Evolutionary conservation across 805 yeast species (phyloP), one percentile per base, ranked within the genome.

Genomic region (Maudiozyma barnettii): DNA sequence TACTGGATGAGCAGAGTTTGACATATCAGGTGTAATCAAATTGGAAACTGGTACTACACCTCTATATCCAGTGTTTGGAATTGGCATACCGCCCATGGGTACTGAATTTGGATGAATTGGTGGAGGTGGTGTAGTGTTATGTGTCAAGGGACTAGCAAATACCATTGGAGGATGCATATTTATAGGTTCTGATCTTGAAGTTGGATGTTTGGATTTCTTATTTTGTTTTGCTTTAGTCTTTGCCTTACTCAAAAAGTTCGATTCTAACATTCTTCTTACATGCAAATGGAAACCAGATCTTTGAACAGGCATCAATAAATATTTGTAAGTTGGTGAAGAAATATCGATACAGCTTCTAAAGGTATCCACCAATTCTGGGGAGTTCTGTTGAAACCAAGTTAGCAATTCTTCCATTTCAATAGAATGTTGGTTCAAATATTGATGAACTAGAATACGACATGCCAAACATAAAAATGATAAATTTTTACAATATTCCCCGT

Each of bases 361-460:
- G 5, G 51, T 37, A 9, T 49, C 53, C 1, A 46, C 48, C 8
- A 57, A 41, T 26, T 56, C 54, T 7, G 95, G 95, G 1, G 93
- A 87, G 50, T 84, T 70, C 58, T 79, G 81, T 46, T 73, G 70
- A 58, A 84, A 78, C 54, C 82, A 75, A 51, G 81, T 79, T 49
- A 71, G 65, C 39, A 88, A 68, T 60, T 84, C 90, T 14, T 67
- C 72, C 2, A 76, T 67, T 1, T 88, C 83, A 47, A 79, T 40
- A 9, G 47, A 46, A n/a, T 48, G 44, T 6, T 48, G 44, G 5
- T 45, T 46, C 41, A 52, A 46, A 38, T 44, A 57, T 4, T 50
- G 45, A 23, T 50, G 31, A 13, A 56, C 37, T 36, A 54, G 43
- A 13, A 55, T 49, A 41, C 56, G 57, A 21, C 52, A 23, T 4